Evolutionary conservation across 2,329 filamentous ascomycete species (phyloP).

Genomic region (Aspergillus unguis): DNA sequence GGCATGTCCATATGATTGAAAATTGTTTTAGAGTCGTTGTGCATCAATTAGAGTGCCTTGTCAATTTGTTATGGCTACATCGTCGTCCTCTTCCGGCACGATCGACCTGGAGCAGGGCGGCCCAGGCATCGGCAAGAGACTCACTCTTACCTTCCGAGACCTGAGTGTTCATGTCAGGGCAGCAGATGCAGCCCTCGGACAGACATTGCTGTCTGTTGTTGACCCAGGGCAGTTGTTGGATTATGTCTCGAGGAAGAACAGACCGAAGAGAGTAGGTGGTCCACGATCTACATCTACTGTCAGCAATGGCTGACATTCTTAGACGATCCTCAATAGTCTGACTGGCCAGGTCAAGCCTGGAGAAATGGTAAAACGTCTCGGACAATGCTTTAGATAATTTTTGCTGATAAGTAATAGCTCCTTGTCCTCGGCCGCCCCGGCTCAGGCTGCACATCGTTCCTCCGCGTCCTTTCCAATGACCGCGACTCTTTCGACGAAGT

Average conservation of each 20-base stretch:
- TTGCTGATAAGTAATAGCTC: conserved; percentile 39
- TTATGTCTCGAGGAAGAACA: conserved; percentile 18
- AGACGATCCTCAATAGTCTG: conserved; percentile 41
- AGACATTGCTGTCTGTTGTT: conserved; percentile 32
- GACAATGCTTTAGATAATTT: background rate
- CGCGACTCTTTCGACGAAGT: conserved; percentile 58
- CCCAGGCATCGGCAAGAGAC: conserved; percentile 25
- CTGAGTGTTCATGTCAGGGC: conserved; percentile 35
- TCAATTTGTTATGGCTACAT: conserved; percentile 22
- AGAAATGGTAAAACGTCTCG: conserved; percentile 37
- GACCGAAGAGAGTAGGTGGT: conserved; percentile 27
- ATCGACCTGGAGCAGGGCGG: conserved; percentile 25
- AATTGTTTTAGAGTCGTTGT: background rate
- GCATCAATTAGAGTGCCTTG: background rate
- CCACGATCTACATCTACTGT: background rate
- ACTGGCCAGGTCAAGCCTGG: conserved; percentile 42
- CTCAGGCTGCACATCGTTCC: conserved; percentile 66
- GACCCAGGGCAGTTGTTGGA: conserved; percentile 29
- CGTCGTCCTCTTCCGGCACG: conserved; percentile 29
- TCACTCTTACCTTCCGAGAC: conserved; percentile 37
- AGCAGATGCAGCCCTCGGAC: conserved; percentile 35
- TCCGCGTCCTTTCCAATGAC: conserved; percentile 66
- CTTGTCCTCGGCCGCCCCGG: conserved; percentile 66
- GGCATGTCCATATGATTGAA: background rate
- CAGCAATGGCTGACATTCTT: background rate